Percentiles rank a stretch among this genome's conserved stretches.
Conservation (phyloP, 1,139 yeast species). For the Pneumocystis carinii region DNA sequence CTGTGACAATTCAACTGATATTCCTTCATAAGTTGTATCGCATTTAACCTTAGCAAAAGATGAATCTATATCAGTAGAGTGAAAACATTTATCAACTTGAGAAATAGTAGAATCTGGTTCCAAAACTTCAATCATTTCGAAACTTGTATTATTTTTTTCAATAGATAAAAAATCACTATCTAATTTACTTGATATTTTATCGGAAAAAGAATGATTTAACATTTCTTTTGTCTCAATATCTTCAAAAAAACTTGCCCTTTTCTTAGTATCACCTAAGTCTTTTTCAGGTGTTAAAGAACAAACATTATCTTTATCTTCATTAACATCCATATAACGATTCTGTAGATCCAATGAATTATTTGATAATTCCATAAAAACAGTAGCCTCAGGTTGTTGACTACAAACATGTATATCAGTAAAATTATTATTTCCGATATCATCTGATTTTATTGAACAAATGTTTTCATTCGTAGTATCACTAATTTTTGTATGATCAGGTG, state of each 20-base stretch:
- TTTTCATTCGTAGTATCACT: neutral
- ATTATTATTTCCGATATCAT: neutral
- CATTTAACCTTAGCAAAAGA: neutral
- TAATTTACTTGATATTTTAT: neutral
- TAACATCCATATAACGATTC: neutral
- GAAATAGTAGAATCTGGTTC: neutral
- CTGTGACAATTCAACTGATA: neutral
- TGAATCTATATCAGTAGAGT: neutral
- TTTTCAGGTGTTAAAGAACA: neutral
- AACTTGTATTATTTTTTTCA: neutral
- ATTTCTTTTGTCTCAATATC: neutral
- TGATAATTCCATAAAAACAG: neutral
- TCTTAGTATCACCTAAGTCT: neutral
- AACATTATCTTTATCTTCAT: neutral
- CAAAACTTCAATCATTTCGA: neutral
- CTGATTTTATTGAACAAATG: neutral
- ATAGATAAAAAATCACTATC: neutral
- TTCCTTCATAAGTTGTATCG: neutral
- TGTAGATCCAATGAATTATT: neutral
- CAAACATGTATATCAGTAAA: neutral
- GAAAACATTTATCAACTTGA: neutral
- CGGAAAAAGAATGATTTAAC: neutral
- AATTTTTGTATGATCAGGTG: neutral
- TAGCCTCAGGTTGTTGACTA: neutral
- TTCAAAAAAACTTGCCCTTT: neutral